Percentiles rank a stretch among this genome's conserved stretches.
Evolutionary conservation across 768 basidiomycete species (phyloP).

Genomic region (Hericium erinaceus): DNA sequence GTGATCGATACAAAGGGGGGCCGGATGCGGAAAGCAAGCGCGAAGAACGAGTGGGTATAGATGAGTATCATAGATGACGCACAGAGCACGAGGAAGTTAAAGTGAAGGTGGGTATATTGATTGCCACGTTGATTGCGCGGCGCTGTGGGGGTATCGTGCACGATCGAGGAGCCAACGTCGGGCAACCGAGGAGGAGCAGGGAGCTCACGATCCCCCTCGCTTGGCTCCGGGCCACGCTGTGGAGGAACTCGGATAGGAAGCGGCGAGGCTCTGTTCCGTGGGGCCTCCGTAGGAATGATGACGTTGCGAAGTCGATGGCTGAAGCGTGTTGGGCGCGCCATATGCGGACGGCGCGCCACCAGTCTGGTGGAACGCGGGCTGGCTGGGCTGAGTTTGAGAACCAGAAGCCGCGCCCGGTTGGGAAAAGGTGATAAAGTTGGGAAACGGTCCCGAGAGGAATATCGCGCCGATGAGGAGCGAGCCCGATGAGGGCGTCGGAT

Average conservation of each 20-base stretch:
- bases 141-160: not conserved
- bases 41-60: not conserved
- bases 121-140: not conserved
- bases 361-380: slow-evolving; percentile 2
- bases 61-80: not conserved
- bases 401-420: slow-evolving; percentile 7
- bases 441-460: slow-evolving; percentile 36
- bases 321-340: not conserved
- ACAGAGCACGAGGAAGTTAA: not conserved
- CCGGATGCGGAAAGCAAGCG: not conserved
- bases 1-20: not conserved
- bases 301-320: not conserved
- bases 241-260: not conserved
- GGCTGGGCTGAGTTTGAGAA: slow-evolving; percentile 34
- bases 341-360: not conserved
- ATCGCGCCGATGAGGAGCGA: slow-evolving; percentile 11
- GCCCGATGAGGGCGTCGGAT: slow-evolving; percentile 6
- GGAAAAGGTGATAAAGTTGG: slow-evolving; percentile 31
- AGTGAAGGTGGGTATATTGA: not conserved
- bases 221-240: not conserved
- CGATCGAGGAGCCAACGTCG: not conserved
- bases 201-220: not conserved
- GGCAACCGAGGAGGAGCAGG: not conserved
- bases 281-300: not conserved
- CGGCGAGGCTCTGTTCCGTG: not conserved